Evolutionary conservation across 371 early-diverging fungal genomes (phyloP).

Genomic region (Cokeromyces recurvatus): DNA sequence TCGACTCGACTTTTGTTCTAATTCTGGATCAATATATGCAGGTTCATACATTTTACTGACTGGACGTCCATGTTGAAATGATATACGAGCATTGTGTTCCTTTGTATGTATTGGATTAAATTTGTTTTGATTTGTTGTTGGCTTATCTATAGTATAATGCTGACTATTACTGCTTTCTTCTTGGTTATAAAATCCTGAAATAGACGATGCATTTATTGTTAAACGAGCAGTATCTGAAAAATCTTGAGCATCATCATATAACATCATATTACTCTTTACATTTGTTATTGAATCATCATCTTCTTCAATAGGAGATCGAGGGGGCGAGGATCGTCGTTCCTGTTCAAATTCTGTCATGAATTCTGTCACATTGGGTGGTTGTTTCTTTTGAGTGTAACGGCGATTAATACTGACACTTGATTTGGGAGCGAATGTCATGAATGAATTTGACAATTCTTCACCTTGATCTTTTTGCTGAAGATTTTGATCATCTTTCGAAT

Average conservation of each 20-base stretch:
- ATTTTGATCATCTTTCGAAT: no score
- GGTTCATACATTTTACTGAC: constrained; percentile 17
- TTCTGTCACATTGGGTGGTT: constrained; percentile 6
- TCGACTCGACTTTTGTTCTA: constrained; percentile 13
- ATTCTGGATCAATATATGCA: constrained; percentile 13
- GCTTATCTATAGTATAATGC: no score
- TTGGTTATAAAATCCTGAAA: constrained; percentile 5
- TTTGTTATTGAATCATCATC: background rate
- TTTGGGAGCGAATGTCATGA: constrained; percentile 14
- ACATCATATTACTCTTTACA: background rate
- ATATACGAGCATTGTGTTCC: background rate
- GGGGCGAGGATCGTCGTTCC: constrained; percentile 10
- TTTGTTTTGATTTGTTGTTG: no score
- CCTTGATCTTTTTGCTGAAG: no score
- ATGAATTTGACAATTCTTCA: no score
- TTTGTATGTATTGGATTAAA: no score
- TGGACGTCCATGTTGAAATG: constrained; percentile 6
- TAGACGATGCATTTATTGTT: constrained; percentile 26
- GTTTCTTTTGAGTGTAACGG: constrained; percentile 16
- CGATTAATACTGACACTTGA: constrained; percentile 2
- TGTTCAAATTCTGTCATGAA: constrained; percentile 24
- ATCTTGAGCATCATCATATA: constrained; percentile 10
- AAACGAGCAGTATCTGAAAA: constrained; percentile 40
- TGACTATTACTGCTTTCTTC: background rate
- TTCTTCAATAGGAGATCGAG: background rate